Evolutionary conservation across 306 rosid genomes (phyloP).

Genomic region (Corylus americana): DNA sequence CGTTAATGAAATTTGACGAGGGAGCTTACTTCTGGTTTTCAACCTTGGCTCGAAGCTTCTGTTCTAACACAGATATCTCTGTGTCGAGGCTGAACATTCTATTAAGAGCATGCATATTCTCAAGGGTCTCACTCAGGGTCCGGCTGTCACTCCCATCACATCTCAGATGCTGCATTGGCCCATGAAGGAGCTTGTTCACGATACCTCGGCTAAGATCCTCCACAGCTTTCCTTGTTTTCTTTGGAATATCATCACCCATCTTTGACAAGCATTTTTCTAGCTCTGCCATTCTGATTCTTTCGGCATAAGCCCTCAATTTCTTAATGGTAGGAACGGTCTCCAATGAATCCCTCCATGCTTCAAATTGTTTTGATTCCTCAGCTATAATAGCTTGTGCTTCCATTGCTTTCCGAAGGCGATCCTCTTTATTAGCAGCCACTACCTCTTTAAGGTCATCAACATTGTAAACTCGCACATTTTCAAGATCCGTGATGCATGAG

Average conservation of each 20-base stretch:
- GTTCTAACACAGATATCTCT: constrained; percentile 83
- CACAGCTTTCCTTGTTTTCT: constrained; percentile 86
- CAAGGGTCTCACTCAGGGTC: constrained; percentile 86
- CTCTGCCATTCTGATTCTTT: constrained; percentile 89
- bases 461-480: constrained; percentile 65
- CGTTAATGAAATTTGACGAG: constrained; percentile 29
- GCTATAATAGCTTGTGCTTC: constrained; percentile 89
- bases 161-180: constrained; percentile 98
- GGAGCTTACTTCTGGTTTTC: constrained; percentile 71
- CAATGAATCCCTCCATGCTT: constrained; percentile 96
- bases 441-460: constrained; percentile 97
- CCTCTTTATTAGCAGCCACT: constrained; percentile 99
- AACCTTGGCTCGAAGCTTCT: constrained; percentile 93
- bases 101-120: constrained; percentile 96
- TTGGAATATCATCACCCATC: constrained; percentile 93
- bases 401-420: constrained; percentile 85
- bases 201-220: constrained; percentile 98
- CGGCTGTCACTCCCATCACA: constrained; percentile 96
- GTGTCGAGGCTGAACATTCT: constrained; percentile 98
- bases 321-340: constrained; percentile 98
- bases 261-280: constrained; percentile 90
- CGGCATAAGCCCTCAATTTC: constrained; percentile 94
- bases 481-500: constrained; percentile 78
- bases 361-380: constrained; percentile 93
- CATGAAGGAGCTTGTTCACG: constrained; percentile 95